Base-by-base conservation (phyloP, 331 rosid species). In the Malus hybrid region DNA sequence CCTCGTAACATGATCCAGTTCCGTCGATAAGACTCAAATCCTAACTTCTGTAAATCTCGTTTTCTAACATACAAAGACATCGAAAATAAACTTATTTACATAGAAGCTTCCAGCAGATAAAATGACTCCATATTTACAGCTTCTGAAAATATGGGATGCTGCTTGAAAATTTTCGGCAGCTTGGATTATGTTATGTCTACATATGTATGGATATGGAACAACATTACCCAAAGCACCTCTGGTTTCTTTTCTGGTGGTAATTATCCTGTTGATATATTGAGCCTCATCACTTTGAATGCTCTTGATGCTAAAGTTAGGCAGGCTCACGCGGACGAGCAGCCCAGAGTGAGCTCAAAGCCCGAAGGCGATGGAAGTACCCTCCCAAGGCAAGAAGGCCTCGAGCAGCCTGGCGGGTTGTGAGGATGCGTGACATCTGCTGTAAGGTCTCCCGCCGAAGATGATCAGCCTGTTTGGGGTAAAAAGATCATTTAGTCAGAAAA, bases 301-400 rank as follows among this genome's bases (percentile, higher is more conserved):
- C 69, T 27, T 50, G 56, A 22, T 52, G 79, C 22, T 70, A 65
- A 76, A 80, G 78, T 80, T 88, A 88, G 81, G 95, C 76, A 74
- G 87, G 89, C 76, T 86, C 85, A 55, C 71, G 86, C 50, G 87
- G 79, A 54, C 89, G 90, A 62, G 75, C 78, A 13, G 86, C 85
- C 93, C 95, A 94, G 20, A 90, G 87, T 11, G 81, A 75, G 93
- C 99, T 90, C 87, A 94, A 87, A n/a, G 85, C 89, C 62, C 96
- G 81, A 20, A 94, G 75, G 42, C 97, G 92, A 70, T 92, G 86
- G 80, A 87, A 92, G 80, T 92, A 90, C 76, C 90, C 97, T 1
- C 97, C 97, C 67, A 92, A 59, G 32, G 78, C 85, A 79, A 90
- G 90, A 29, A 92, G 76, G 75, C 90, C 96, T 61, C 86, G 86